Evolutionary conservation across 352 stramenopile genomes (phyloP).

Genomic region (Hyaloperonospora arabidopsidis): DNA sequence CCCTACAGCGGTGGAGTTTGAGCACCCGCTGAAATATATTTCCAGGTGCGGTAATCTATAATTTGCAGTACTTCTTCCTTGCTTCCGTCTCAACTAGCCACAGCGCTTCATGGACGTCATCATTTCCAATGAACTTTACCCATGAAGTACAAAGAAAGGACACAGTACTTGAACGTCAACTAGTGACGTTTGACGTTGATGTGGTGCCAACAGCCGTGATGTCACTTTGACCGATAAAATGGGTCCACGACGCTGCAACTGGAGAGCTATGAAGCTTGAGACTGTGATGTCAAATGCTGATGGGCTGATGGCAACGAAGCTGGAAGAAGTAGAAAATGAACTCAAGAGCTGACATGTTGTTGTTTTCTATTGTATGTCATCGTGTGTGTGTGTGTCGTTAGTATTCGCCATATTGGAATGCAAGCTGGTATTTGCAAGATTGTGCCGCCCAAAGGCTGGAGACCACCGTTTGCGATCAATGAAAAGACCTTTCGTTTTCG

Average conservation of each 20-base stretch:
- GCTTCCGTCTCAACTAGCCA: not conserved
- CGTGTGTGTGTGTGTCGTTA: conserved; percentile 17
- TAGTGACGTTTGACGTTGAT: not conserved
- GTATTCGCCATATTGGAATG: conserved; percentile 86
- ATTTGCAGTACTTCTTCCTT: not conserved
- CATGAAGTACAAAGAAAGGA: not conserved
- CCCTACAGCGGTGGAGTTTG: conserved; percentile 82
- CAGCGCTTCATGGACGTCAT: conserved; percentile 2
- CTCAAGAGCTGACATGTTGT: not conserved
- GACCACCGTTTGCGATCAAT: conserved; percentile 84
- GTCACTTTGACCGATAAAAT: conserved; percentile 9
- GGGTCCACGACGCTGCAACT: not conserved
- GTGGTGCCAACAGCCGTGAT: conserved; percentile 12
- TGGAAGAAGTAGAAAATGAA: not conserved
- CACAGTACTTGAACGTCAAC: too few species aligned
- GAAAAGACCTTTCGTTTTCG: conserved; percentile 85
- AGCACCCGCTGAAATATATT: conserved; percentile 90
- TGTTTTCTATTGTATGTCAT: not conserved
- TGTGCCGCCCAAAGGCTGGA: conserved; percentile 92
- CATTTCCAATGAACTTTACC: not conserved
- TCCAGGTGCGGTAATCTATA: conserved; percentile 70
- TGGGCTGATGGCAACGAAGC: too few species aligned
- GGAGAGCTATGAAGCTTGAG: too few species aligned
- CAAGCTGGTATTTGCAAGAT: conserved; percentile 98
- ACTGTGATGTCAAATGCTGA: too few species aligned